These are phyloP conservation scores for Vaccinium darrowii DNA, from an alignment of 148 eudicot genomes.

Conservation along the genomic window DNA sequence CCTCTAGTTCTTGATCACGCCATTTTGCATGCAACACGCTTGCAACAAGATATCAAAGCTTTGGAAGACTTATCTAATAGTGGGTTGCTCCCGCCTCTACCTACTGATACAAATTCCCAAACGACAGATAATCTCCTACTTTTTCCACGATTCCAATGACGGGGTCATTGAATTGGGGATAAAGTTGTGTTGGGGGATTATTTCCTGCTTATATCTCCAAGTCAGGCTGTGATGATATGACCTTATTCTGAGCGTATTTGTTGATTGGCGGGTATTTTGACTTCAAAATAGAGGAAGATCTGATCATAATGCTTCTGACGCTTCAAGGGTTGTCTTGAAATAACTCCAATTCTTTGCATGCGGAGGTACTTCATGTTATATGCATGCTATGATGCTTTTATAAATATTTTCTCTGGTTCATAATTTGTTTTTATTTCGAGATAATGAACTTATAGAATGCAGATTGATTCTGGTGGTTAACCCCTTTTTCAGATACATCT, in stretches of 20 bases:
- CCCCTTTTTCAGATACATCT: not conserved
- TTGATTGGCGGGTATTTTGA: not conserved
- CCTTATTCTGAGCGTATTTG: not conserved
- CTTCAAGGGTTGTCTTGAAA: not conserved
- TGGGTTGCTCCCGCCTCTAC: constrained; percentile 30
- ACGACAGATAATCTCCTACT: constrained; percentile 19
- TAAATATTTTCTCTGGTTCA: not conserved
- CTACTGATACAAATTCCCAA: constrained; percentile 22
- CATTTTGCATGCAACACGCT: constrained; percentile 25
- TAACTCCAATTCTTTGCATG: constrained; percentile 3
- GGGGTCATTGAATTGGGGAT: not conserved
- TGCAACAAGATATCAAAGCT: constrained; percentile 27
- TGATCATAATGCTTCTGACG: not conserved
- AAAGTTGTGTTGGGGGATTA: not conserved
- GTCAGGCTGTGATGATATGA: not conserved
- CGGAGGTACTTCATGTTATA: not conserved
- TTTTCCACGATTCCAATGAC: constrained; percentile 14
- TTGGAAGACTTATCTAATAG: constrained; percentile 29
- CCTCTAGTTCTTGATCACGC: constrained; percentile 38
- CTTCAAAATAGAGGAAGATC: not conserved
- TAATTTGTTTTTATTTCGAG: not conserved
- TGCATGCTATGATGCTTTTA: not conserved
- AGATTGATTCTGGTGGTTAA: constrained; percentile 1
- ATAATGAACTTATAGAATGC: not conserved
- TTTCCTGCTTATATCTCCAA: not conserved